Evolutionary conservation across 1,284 basidiomycete genomes (phyloP), one percentile per base, ranked within the genome.

Genomic region (Cryptococcus sp.): DNA sequence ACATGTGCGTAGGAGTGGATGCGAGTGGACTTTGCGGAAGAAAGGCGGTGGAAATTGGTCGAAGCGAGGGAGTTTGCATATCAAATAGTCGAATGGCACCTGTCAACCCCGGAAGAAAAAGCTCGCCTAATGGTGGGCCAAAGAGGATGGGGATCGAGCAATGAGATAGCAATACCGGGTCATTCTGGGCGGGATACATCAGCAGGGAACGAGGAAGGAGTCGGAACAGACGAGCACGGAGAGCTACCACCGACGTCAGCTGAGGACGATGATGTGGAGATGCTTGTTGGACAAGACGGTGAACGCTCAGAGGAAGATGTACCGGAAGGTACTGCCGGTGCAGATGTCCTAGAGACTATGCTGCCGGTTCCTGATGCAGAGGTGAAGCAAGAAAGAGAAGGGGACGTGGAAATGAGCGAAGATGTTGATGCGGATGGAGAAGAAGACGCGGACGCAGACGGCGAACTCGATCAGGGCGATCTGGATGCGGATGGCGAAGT

Each of bases 1-100:
- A 34, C 29, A 13, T 7, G 5, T 34, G 29, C 29, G 38, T 68
- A 94, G 91, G 91, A 89, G 84, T 99, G 95, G 96, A 88, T 99
- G 83, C 89, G 93, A 48, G 86, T 86, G 16, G 96, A 99, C 72
- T 98, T 93, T 68, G 86, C 89, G 8, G 93, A 99, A 77, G 96
- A 99, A 73, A 82, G 91, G 51, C 85, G 85, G 58, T 99, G 94
- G 94, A 99, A 99, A 76, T 80, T 89, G 38, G 87, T 88, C 0
- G 75, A 93, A 19, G 94, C 95, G 0, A 89, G 88, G 72, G 87
- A 89, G 58, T 77, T 98, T n/a, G 91, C 91, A 0, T 86, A 86
- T 52, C 86, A 91, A 48, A 87, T 91, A 15, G 83, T 89, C 13
- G 88, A 91, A 63, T 99, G 93, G 91, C 91, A 96, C 73, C 83